Base-by-base conservation (phyloP, 2,329 filamentous ascomycete genomes). In the Grosmannia clavigera region DNA sequence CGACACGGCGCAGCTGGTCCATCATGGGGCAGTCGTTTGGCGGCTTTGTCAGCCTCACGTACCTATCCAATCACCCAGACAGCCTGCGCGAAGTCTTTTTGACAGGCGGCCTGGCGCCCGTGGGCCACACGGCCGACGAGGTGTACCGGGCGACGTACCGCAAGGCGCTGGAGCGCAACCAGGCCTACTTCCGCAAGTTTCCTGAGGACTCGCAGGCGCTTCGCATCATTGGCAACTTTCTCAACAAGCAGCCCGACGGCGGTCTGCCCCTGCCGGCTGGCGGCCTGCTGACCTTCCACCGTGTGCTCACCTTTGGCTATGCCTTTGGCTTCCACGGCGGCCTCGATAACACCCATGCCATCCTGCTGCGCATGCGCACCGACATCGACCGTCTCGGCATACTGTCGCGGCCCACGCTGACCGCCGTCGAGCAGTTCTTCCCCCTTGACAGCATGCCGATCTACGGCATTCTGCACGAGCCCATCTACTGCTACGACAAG, bases 11-110 rank as follows among this genome's bases (percentile, higher is more conserved):
- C 69, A 85, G 86, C 69, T 96, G 92, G 92, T 87, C 85, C 61
- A 81, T 94, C 35, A 86, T 95, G 63, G 92, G 92, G 10, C 92
- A 96, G 74, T 92, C 87, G 19, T 97, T 95, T 71, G 92, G 92
- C 48, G 92, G 92, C 1, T 96, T 96, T 72, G 89, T 91, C 68
- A 81, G 79, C 55, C 77, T 90, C 40, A 92, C 87, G 9, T 97
- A 96, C 71, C 80, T 97, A 19, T 94, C 88, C 2, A 84, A 88
- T 70, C 85, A 82, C 66, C 89, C 90, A 0, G 81, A 90, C 60
- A 87, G 88, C 1, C 73, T 97, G 29, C 83, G 84, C 35, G 92
- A 97, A 74, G 83, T 84, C 29, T 97, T 95, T 69, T 78, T 92
- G 40, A 89, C 88, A 12, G 92, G 92, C 46, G 92, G 92, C 0